These are phyloP conservation scores for Chloris gayana DNA, from an alignment of 176 grass and related monocot species.

Conservation along the genomic window DNA sequence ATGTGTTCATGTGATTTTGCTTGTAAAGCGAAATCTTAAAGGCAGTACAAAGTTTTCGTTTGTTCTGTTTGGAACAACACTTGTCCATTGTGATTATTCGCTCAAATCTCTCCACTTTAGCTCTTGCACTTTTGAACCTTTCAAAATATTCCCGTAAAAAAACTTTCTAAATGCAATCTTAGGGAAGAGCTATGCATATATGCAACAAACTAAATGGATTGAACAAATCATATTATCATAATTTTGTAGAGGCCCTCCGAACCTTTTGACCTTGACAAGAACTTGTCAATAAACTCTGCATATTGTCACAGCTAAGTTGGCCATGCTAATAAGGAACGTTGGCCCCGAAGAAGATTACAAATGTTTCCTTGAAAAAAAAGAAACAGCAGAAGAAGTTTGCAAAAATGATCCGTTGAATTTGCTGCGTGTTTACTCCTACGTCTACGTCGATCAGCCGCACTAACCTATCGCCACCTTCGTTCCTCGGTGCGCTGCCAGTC, in stretches of 20 bases:
- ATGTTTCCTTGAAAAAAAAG: not conserved
- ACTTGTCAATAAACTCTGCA: not conserved
- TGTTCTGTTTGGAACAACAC: slow-evolving; percentile 18
- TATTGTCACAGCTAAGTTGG: not conserved
- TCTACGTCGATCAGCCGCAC: no score
- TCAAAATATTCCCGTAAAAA: no score
- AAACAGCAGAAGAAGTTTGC: no score
- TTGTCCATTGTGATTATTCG: not conserved
- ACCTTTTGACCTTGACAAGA: not conserved
- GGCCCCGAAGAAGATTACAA: not conserved
- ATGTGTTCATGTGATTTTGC: not conserved
- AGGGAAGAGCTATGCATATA: not conserved
- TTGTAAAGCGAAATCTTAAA: not conserved
- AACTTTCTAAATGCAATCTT: not conserved
- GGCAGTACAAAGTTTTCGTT: not conserved
- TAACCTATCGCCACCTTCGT: not conserved
- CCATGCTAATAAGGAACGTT: not conserved
- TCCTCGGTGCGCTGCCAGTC: not conserved
- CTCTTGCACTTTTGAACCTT: not conserved
- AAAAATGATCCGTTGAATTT: not conserved
- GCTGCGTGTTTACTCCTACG: no score
- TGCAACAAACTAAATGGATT: no score
- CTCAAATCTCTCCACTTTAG: not conserved
- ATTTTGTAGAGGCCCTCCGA: not conserved
- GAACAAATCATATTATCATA: not conserved